phyloP scores from a whole-genome alignment of 768 basidiomycete species.

The Nidula microcarpa region DNA sequence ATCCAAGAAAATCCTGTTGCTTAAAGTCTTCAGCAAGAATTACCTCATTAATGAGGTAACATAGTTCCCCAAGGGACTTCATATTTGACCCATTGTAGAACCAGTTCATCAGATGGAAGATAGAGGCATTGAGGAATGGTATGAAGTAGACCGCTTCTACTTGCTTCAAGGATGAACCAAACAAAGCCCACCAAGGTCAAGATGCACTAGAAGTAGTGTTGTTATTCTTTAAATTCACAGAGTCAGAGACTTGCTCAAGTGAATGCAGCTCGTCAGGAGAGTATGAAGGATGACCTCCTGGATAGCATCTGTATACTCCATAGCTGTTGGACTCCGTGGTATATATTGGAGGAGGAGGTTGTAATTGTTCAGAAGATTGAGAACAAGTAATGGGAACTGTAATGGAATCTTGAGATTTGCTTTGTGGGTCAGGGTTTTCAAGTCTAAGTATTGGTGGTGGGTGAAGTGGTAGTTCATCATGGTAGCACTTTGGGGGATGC shows the following conservation, averaged over 20 bases:
- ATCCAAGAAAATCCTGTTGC: not conserved
- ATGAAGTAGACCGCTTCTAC: not conserved
- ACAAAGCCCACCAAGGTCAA: not conserved
- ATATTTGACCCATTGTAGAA: conserved; percentile 15
- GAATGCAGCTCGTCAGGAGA: not conserved
- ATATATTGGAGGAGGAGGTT: not conserved
- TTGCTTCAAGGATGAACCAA: not conserved
- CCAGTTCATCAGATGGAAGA: conserved; percentile 22
- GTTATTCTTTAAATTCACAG: not conserved
- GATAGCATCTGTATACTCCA: not conserved
- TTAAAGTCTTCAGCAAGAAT: conserved; percentile 15
- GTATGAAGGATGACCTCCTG: not conserved
- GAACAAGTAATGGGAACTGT: too few relatives aligned
- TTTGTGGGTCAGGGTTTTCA: too few relatives aligned
- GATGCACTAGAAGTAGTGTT: not conserved
- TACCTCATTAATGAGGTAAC: conserved; percentile 19
- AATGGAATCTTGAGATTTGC: too few relatives aligned
- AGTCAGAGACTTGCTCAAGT: not conserved
- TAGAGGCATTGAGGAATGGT: conserved; percentile 14
- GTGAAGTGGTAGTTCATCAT: not conserved
- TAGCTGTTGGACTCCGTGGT: not conserved
- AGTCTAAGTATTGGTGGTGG: not conserved
- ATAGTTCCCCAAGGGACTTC: conserved; percentile 20
- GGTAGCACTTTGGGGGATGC: not conserved
- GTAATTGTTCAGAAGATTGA: not conserved